Evolutionary conservation across 108 stramenopile genomes (phyloP), one percentile per base, ranked within the genome.

Genomic region (Fragilariopsis cylindrus): DNA sequence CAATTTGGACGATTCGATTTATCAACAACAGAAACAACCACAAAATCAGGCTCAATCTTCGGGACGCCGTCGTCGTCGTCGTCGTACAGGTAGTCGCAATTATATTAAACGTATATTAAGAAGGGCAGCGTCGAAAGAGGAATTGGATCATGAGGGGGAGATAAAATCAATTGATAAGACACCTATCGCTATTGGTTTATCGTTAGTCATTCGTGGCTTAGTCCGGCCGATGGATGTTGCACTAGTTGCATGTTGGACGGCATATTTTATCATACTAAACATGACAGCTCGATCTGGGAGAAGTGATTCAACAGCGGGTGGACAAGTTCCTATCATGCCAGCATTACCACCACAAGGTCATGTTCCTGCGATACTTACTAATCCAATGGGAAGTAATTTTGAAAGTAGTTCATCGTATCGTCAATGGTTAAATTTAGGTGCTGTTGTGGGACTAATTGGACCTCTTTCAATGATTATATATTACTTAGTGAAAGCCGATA

Each of bases 291-390:
- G 71, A 48, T 77, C 74, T 9, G 13, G 63, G 7, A 48, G 78
- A 39, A 30, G 30, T 0, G 30, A 30, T 30, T 30, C 30, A 1
- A 30, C 30, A 30, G 30, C 30, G 30, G 58, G 57, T 1, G 53
- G 58, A 3, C 52, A 57, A 9, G 74, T 72, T 54, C 85, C 85
- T 5, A 74, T 78, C 3, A 68, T 92, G 68, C 88, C 91, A 42
- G 80, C 85, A 2, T 43, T 88, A 2, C 91, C 91, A 49, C 74
- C 81, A 2, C 86, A 90, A 60, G 91, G 91, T 44, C 91, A 92
- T 60, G 91, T 92, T 44, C 91, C 91, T 3, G 55, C 58, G 16
- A 57, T 90, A 18, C 72, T 92, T 18, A 77, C 80, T 19, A 92
- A 89, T 74, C 91, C 91, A 13, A 45, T 92, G 65, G 90, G 90